These are phyloP conservation scores for Podila epigama DNA, from an alignment of 192 early-diverging fungal genomes.

Conservation along the genomic window DNA sequence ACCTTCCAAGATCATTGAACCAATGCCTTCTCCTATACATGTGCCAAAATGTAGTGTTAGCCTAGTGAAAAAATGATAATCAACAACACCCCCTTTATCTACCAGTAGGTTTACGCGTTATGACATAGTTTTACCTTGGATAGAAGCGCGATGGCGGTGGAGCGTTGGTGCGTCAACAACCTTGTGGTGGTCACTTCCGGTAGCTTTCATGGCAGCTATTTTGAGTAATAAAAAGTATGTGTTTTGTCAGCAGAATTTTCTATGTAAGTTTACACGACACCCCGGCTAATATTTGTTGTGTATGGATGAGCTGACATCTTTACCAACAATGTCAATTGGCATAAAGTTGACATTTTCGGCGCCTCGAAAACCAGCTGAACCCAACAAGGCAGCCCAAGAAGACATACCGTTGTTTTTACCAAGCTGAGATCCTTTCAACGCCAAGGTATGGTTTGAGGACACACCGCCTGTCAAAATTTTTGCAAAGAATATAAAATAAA, in stretches of 20 bases:
- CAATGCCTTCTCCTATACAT: slow-evolving; percentile 8
- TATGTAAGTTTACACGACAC: too few species aligned
- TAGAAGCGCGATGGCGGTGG: not conserved
- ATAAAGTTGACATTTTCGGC: not conserved
- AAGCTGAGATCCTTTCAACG: not conserved
- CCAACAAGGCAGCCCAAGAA: slow-evolving; percentile 1
- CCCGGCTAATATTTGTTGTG: too few species aligned
- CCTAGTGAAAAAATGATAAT: too few species aligned
- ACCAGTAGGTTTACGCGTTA: too few species aligned
- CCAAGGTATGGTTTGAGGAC: too few species aligned
- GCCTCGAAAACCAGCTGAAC: slow-evolving; percentile 6
- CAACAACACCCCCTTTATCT: too few species aligned
- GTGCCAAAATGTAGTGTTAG: too few species aligned
- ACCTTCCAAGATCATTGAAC: slow-evolving; percentile 4
- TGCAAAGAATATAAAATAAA: too few species aligned
- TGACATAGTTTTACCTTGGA: not conserved
- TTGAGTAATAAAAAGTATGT: not conserved
- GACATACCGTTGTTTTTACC: not conserved
- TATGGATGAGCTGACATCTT: not conserved
- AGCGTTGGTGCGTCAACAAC: not conserved
- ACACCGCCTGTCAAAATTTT: too few species aligned
- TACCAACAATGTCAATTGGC: slow-evolving; percentile 13
- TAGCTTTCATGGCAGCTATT: slow-evolving; percentile 3
- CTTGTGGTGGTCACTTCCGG: not conserved
- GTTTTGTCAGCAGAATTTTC: too few species aligned